Evolutionary conservation across 1,139 yeast genomes (phyloP).

Genomic region (Nakaseomyces delphensis): DNA sequence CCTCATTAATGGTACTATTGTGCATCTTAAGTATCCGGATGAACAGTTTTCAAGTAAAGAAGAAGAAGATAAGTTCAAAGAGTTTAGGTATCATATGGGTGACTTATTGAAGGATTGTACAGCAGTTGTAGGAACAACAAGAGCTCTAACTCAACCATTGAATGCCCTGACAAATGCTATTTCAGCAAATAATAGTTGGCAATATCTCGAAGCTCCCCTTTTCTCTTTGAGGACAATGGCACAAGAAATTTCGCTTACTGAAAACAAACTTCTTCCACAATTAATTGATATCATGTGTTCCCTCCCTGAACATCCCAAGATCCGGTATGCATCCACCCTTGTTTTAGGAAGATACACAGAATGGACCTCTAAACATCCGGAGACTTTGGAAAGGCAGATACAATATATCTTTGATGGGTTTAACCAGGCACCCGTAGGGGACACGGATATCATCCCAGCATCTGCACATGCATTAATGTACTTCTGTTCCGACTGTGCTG

Average conservation of each 20-base stretch:
- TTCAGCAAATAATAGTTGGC: conserved; percentile 47
- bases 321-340: conserved; percentile 85
- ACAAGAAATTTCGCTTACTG: conserved; percentile 66
- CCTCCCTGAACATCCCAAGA: conserved; percentile 78
- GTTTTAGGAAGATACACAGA: conserved; percentile 91
- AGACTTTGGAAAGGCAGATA: conserved; percentile 71
- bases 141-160: conserved; percentile 45
- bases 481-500: conserved; percentile 86
- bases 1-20: conserved; percentile 58
- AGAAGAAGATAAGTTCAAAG: conserved; percentile 86
- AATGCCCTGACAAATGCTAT: conserved; percentile 26
- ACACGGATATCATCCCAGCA: conserved; percentile 56
- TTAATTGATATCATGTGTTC: conserved; percentile 46
- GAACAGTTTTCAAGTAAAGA: conserved; percentile 41
- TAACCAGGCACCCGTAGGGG: conserved; percentile 30
- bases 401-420: conserved; percentile 80
- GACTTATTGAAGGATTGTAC: conserved; percentile 94
- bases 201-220: conserved; percentile 79
- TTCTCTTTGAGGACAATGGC: conserved; percentile 94
- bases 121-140: conserved; percentile 71
- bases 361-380: conserved; percentile 87
- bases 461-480: conserved; percentile 92
- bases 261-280: conserved; percentile 62
- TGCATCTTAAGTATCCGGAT: conserved; percentile 69
- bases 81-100: conserved; percentile 93